Evolutionary conservation across 495 filamentous ascomycete genomes (phyloP).

Genomic region (Cercophora sp.): DNA sequence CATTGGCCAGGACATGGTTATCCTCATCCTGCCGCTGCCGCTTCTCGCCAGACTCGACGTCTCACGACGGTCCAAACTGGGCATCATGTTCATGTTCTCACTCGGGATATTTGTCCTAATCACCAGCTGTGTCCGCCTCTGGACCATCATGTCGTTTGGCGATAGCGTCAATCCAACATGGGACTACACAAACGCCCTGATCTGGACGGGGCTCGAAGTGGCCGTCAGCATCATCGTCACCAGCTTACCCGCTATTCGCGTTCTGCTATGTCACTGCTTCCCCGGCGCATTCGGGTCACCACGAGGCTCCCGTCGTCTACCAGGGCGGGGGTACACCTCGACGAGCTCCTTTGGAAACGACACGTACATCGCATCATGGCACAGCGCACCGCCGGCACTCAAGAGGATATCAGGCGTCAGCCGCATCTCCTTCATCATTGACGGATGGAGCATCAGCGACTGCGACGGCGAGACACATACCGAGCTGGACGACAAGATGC

Average conservation of each 20-base stretch:
- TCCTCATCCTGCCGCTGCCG: slow-evolving; percentile 39
- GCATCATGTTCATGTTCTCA: slow-evolving; percentile 42
- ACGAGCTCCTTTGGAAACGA: slow-evolving; percentile 17
- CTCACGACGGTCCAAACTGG: slow-evolving; percentile 30
- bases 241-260: slow-evolving; percentile 36
- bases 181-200: slow-evolving; percentile 36
- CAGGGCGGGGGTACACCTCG: neutral
- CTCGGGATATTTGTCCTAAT: slow-evolving; percentile 41
- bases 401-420: slow-evolving; percentile 17
- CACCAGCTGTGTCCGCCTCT: slow-evolving; percentile 35
- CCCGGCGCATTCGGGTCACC: slow-evolving; percentile 25
- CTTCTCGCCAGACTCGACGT: slow-evolving; percentile 30
- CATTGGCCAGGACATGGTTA: slow-evolving; percentile 39
- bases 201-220: slow-evolving; percentile 39
- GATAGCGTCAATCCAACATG: slow-evolving; percentile 35
- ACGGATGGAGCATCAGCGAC: neutral
- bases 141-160: slow-evolving; percentile 32
- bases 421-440: slow-evolving; percentile 14
- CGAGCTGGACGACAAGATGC: slow-evolving; percentile 1
- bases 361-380: slow-evolving; percentile 10
- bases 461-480: neutral
- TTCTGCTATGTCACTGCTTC: slow-evolving; percentile 25
- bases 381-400: slow-evolving; percentile 10
- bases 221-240: slow-evolving; percentile 36
- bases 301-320: neutral